A percentile compares a stretch with the other conserved stretches of the same genome.
Conservation (phyloP, 1,284 basidiomycete species). For the Xanthoconium separans region DNA sequence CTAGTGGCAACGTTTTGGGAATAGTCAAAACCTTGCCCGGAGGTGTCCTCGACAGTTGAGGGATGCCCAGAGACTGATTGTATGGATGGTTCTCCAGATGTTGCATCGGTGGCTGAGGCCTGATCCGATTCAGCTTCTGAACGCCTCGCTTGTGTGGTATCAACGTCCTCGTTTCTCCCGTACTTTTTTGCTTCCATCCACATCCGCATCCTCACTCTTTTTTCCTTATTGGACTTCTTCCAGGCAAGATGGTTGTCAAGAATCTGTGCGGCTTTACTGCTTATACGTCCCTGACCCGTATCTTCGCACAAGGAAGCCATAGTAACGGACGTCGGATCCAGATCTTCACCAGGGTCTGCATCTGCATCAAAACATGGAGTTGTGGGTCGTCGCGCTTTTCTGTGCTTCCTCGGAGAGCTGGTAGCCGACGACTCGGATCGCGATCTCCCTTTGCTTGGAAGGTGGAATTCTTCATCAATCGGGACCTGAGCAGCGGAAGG, state of each 20-base stretch:
- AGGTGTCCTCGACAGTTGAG: slow-evolving; percentile 35
- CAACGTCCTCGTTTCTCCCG: slow-evolving; percentile 50
- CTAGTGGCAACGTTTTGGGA: slow-evolving; percentile 59
- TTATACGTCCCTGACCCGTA: slow-evolving; percentile 70
- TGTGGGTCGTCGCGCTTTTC: slow-evolving; percentile 40
- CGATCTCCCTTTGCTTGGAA: slow-evolving; percentile 10
- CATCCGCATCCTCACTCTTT: slow-evolving; percentile 56
- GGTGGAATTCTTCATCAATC: slow-evolving; percentile 6
- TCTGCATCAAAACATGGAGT: slow-evolving; percentile 54
- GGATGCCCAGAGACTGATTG: slow-evolving; percentile 10
- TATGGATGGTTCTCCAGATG: slow-evolving; percentile 4
- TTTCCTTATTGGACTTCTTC: slow-evolving; percentile 64
- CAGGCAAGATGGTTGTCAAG: slow-evolving; percentile 65
- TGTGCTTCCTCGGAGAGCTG: slow-evolving; percentile 19
- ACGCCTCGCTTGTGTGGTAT: slow-evolving; percentile 19
- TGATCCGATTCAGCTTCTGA: slow-evolving; percentile 17
- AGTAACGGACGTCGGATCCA: slow-evolving; percentile 74
- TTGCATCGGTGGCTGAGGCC: background rate
- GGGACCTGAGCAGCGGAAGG: slow-evolving; percentile 2
- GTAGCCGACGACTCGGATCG: slow-evolving; percentile 16
- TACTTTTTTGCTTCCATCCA: slow-evolving; percentile 73
- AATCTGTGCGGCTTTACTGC: slow-evolving; percentile 68
- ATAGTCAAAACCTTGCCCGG: slow-evolving; percentile 66
- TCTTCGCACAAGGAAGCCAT: slow-evolving; percentile 76
- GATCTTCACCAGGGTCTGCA: slow-evolving; percentile 66